A percentile compares a stretch with the other conserved stretches of the same genome.
Conservation (phyloP, 192 early-diverging fungal species). For the Dissophora globulifera region DNA sequence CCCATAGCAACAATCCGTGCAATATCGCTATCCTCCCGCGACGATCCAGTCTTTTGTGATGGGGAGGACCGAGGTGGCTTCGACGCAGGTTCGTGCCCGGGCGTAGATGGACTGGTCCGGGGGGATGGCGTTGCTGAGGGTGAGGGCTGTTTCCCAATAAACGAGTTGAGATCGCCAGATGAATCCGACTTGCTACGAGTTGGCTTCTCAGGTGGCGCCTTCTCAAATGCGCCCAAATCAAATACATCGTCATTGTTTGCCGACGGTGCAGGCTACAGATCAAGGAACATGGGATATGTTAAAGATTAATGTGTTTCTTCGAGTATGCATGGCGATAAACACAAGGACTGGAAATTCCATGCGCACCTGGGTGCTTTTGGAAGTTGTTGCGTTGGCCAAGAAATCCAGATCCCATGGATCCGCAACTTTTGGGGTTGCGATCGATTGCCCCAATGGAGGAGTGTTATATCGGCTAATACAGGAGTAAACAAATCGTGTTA, state of each 20-base stretch:
- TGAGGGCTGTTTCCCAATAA: constrained; percentile 43
- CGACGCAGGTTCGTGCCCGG: constrained; percentile 3
- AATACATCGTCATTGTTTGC: constrained; percentile 32
- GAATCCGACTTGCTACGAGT: constrained; percentile 29
- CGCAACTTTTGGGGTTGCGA: not conserved
- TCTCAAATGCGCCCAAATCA: constrained; percentile 45
- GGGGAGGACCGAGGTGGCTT: constrained; percentile 6
- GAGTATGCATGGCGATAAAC: too few species aligned
- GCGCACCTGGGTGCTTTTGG: constrained; percentile 30
- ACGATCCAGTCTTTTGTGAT: constrained; percentile 1
- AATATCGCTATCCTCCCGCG: constrained; percentile 60
- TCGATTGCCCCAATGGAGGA: constrained; percentile 28
- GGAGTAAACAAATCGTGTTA: not conserved
- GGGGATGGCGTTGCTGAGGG: constrained; percentile 12
- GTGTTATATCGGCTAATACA: constrained; percentile 35
- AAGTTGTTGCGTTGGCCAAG: constrained; percentile 32
- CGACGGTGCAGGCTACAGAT: constrained; percentile 8
- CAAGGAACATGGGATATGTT: not conserved
- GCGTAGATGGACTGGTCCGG: constrained; percentile 13
- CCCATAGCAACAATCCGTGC: constrained; percentile 85
- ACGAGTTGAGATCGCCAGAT: constrained; percentile 32
- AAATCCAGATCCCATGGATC: constrained; percentile 53
- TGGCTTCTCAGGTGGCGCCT: constrained; percentile 25
- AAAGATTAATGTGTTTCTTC: too few species aligned
- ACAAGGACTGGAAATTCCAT: too few species aligned